Base-by-base conservation (phyloP, 208 protist species). In the Wallacemonas collosoma region DNA sequence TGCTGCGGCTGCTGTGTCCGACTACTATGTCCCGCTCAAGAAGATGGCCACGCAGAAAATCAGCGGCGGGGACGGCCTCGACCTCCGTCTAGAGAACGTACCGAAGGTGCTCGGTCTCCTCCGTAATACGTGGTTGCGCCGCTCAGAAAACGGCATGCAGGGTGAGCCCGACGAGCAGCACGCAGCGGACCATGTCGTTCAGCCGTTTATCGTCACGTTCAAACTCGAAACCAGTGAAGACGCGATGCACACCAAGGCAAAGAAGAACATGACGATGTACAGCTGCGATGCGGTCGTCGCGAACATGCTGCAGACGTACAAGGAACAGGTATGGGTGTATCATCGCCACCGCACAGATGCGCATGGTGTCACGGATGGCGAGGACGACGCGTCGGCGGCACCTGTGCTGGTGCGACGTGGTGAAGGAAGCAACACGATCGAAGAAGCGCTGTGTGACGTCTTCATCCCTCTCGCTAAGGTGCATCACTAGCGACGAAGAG, bases 231-330 rank as follows among this genome's bases (percentile, higher is more conserved):
- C 91, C 2, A 81, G 77, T 1, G 85, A 93, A 48, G 75, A 75
- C 62, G 65, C 71, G 39, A 87, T 96, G 85, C 82, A 81, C 54
- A 55, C 40, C 39, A 96, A 96, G 78, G 88, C 91, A 0, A 63
- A 90, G 12, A 75, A 83, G 15, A 96, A 94, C 69, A 76, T 96
- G 36, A 65, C 74, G 54, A 36, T 55, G 41, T 96, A 94, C 71
- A 43, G 74, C 43, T 91, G 85, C 65, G 88, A 94, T 65, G 85
- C 72, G 4, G 91, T 96, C 38, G 89, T 96, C 26, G 91, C 83
- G 12, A 96, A 96, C 73, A 81, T 93, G 80, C 77, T 93, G 74
- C 87, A 91, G 68, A 89, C 75, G 50, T 96, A 96, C 82, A 88
- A 85, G 68, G 80, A 93, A 62, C 67, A 77, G 70, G 91, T 96